These are phyloP conservation scores for Globisporangium polare DNA, from an alignment of 352 stramenopile genomes.

Conservation along the genomic window DNA sequence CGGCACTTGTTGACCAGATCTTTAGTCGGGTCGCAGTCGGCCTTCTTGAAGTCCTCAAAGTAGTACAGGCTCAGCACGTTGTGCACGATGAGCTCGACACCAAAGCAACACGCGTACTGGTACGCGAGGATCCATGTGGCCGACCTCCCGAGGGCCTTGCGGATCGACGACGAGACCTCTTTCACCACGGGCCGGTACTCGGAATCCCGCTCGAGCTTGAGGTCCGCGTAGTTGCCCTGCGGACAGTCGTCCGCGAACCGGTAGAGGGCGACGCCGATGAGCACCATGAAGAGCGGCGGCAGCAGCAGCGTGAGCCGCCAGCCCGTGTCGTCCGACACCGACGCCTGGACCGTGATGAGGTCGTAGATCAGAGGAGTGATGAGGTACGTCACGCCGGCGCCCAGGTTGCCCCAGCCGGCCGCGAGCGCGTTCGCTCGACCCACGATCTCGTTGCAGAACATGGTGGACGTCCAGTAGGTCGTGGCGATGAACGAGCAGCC, in stretches of 20 bases:
- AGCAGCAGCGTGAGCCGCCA: conserved; percentile 91
- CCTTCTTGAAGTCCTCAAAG: conserved; percentile 78
- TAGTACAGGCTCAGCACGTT: conserved; percentile 92
- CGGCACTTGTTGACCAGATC: conserved; percentile 20
- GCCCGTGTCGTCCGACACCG: conserved; percentile 63
- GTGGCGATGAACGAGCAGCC: conserved; percentile 92
- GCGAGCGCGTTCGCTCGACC: conserved; percentile 91
- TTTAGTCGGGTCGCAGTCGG: conserved; percentile 33
- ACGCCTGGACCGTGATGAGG: conserved; percentile 59
- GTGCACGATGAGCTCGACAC: conserved; percentile 93
- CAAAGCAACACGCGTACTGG: conserved; percentile 93
- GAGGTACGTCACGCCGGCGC: conserved; percentile 85
- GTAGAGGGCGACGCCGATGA: conserved; percentile 60
- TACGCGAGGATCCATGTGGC: conserved; percentile 91
- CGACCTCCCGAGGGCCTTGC: conserved; percentile 26
- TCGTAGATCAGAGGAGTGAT: conserved; percentile 88
- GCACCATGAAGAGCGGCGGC: conserved; percentile 83
- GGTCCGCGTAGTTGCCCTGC: conserved; percentile 89
- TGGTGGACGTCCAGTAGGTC: conserved; percentile 91
- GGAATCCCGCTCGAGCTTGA: conserved; percentile 17
- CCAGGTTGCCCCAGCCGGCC: conserved; percentile 93
- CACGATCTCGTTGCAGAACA: conserved; percentile 93
- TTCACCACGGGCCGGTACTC: not conserved
- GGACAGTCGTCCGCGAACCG: conserved; percentile 89
- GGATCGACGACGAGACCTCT: conserved; percentile 9